phyloP scores from a whole-genome alignment of 805 yeast genomes.

The Cyberlindnera galapagoensis region DNA sequence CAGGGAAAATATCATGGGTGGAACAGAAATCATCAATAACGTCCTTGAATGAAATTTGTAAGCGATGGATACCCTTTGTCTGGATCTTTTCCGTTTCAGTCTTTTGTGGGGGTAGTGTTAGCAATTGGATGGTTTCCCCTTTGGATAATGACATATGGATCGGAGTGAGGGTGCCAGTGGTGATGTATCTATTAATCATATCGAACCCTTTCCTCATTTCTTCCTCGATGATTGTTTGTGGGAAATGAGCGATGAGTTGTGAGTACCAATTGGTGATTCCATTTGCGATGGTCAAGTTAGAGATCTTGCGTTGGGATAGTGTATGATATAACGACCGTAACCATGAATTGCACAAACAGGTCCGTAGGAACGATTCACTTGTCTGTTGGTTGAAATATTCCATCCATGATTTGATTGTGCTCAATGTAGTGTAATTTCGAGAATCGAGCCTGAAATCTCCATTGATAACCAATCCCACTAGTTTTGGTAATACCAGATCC shows the following conservation, averaged over 20 bases:
- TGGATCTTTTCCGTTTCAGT: conserved; percentile 6
- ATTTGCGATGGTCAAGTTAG: conserved; percentile 9
- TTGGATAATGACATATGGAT: conserved; percentile 6
- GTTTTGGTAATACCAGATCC: conserved; percentile 17
- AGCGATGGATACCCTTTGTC: conserved; percentile 32
- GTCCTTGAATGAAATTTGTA: conserved; percentile 50
- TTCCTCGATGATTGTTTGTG: conserved; percentile 17
- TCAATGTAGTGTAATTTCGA: conserved; percentile 16
- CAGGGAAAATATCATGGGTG: conserved; percentile 33
- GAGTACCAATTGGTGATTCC: conserved; percentile 28
- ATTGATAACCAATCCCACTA: conserved; percentile 8
- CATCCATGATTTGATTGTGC: conserved; percentile 22
- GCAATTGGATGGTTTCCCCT: background rate
- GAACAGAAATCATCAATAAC: conserved; percentile 59
- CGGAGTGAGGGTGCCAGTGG: conserved; percentile 9
- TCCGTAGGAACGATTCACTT: conserved; percentile 24
- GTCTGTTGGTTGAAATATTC: conserved; percentile 12
- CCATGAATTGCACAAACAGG: conserved; percentile 30
- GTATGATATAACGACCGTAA: conserved; percentile 9
- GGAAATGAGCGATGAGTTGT: conserved; percentile 9
- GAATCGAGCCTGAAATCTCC: conserved; percentile 8
- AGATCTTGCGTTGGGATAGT: background rate
- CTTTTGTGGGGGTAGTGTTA: background rate
- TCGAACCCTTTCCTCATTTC: conserved; percentile 23
- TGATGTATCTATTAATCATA: conserved; percentile 26